A percentile compares a stretch with the other conserved stretches of the same genome.
Conservation (phyloP, 305 asterid genomes). For the Plantago coronopus region DNA sequence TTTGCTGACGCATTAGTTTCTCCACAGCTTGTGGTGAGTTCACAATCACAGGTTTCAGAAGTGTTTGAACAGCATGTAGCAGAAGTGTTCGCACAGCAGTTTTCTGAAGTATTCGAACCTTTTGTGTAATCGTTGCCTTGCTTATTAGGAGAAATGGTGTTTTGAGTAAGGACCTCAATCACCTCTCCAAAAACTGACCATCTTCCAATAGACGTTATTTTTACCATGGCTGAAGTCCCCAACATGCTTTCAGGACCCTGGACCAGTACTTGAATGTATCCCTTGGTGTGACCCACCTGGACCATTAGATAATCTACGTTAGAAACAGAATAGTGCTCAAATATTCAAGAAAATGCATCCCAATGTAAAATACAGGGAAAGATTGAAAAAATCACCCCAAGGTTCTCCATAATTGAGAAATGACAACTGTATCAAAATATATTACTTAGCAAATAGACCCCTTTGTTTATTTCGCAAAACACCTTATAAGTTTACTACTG, state of each 20-base stretch:
- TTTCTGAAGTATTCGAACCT: conserved; percentile 40
- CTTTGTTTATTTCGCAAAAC: too few species aligned
- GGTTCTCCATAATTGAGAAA: neutral
- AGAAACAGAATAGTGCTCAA: neutral
- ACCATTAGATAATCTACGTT: conserved; percentile 14
- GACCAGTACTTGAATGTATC: conserved; percentile 89
- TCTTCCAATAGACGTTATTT: conserved; percentile 82
- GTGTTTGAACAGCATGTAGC: neutral
- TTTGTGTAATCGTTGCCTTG: conserved; percentile 23
- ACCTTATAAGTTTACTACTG: too few species aligned
- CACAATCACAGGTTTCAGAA: conserved; percentile 52
- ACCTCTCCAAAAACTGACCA: conserved; percentile 98
- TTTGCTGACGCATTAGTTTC: conserved; percentile 28
- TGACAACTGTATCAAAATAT: neutral
- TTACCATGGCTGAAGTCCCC: conserved; percentile 77
- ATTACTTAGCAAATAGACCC: too few species aligned
- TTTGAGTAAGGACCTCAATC: conserved; percentile 50
- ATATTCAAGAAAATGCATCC: conserved; percentile 2
- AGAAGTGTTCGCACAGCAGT: conserved; percentile 1
- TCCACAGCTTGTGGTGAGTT: conserved; percentile 36
- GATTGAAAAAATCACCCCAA: neutral
- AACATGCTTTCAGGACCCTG: conserved; percentile 73
- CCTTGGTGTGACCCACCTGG: conserved; percentile 98
- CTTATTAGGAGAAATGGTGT: conserved; percentile 22
- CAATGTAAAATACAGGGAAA: neutral